Percentiles rank a stretch among this genome's conserved stretches.
These are phyloP conservation scores for Annona cherimola DNA, from an alignment of 164 flowering plant genomes.

Conservation along the genomic window DNA sequence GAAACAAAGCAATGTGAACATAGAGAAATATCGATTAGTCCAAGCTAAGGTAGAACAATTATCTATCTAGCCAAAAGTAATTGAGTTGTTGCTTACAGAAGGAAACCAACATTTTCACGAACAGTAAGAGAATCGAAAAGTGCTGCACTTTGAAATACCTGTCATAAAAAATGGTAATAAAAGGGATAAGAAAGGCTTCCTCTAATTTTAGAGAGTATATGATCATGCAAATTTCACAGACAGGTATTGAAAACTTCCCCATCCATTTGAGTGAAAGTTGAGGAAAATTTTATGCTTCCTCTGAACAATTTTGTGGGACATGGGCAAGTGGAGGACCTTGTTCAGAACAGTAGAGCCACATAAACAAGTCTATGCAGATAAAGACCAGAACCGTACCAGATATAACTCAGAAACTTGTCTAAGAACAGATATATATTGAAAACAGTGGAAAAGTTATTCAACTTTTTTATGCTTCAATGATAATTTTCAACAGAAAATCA, in stretches of 20 bases:
- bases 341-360: no score
- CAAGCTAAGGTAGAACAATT: not conserved
- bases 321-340: no score
- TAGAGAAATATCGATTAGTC: not conserved
- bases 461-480: no score
- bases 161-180: conserved; percentile 13
- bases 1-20: not conserved
- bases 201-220: not conserved
- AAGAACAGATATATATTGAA: no score
- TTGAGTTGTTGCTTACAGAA: conserved; percentile 56
- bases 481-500: no score
- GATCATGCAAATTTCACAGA: not conserved
- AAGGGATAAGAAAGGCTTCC: not conserved
- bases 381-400: no score
- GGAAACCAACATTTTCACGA: conserved; percentile 99
- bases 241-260: not conserved
- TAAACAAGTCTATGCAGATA: no score
- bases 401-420: no score
- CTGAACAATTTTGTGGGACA: no score
- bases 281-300: not conserved
- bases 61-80: not conserved
- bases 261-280: not conserved
- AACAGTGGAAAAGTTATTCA: no score
- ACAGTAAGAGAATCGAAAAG: conserved; percentile 95
- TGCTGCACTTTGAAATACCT: conserved; percentile 99